phyloP scores from a whole-genome alignment of 306 rosid species.

The Trifolium fragiferum region DNA sequence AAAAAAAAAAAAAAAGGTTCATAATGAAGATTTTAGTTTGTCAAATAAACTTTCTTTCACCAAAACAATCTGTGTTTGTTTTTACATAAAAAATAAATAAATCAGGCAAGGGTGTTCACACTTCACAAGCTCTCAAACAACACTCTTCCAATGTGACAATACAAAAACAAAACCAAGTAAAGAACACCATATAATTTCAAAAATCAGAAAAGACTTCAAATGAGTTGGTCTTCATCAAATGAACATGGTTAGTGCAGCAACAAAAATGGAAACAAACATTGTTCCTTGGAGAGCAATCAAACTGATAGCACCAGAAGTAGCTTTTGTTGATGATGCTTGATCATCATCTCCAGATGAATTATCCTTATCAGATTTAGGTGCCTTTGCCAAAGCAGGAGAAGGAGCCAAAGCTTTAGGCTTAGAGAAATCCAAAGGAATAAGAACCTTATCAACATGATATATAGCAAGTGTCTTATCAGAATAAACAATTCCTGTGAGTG shows the following conservation, averaged over 20 bases:
- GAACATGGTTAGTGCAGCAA: background rate
- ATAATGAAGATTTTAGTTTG: background rate
- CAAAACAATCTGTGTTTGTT: constrained; percentile 7
- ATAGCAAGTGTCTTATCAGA: constrained; percentile 64
- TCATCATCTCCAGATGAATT: constrained; percentile 39
- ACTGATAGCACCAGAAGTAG: constrained; percentile 42
- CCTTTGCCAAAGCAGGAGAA: constrained; percentile 49
- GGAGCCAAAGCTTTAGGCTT: constrained; percentile 56
- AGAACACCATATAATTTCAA: constrained; percentile 11
- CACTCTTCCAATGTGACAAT: background rate
- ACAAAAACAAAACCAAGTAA: constrained; percentile 10
- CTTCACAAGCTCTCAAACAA: constrained; percentile 32
- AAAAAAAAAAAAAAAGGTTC: too few species aligned
- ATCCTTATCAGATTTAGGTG: constrained; percentile 56
- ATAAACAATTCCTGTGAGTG: constrained; percentile 64
- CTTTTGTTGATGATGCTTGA: constrained; percentile 31
- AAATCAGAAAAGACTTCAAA: background rate
- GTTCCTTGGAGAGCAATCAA: constrained; percentile 32
- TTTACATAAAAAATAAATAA: constrained; percentile 16
- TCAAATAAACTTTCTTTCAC: constrained; percentile 13
- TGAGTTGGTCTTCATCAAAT: constrained; percentile 5
- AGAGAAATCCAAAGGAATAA: constrained; percentile 61
- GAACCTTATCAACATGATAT: constrained; percentile 63
- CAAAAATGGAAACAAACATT: constrained; percentile 27
- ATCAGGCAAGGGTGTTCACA: constrained; percentile 13